A percentile compares a stretch with the other conserved stretches of the same genome.
Conservation (phyloP, 306 rosid species). For the Ormosia emarginata region DNA sequence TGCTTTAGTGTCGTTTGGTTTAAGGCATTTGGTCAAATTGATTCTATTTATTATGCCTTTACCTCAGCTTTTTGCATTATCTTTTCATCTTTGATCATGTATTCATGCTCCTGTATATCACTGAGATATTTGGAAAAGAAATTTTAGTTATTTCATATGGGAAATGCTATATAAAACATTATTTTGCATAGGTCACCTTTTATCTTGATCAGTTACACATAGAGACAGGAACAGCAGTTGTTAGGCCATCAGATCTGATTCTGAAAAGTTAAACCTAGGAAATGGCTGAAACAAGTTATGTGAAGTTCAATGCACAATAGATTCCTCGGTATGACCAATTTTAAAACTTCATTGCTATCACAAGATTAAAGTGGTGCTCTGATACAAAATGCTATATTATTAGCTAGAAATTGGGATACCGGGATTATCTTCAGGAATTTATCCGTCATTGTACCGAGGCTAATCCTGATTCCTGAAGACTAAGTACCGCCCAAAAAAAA, state of each 20-base stretch:
- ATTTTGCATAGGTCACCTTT: neutral
- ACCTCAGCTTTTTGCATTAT: neutral
- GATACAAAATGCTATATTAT: neutral
- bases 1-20: neutral
- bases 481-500: no score
- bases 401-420: neutral
- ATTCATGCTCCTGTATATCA: neutral
- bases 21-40: neutral
- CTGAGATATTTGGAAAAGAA: neutral
- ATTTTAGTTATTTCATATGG: neutral
- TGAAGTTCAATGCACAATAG: neutral
- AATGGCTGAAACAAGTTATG: neutral
- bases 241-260: neutral
- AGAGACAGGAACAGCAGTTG: neutral
- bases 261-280: neutral
- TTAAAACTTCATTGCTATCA: neutral
- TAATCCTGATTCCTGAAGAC: neutral
- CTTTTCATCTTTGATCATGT: no score
- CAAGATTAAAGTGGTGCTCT: neutral
- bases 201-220: neutral
- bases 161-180: neutral
- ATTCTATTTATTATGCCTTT: neutral
- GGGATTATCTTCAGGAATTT: neutral
- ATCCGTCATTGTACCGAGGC: neutral
- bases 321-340: neutral